Evolutionary conservation across 1,284 basidiomycete species (phyloP), one percentile per base, ranked within the genome.

Genomic region (Pseudozyma sp.): DNA sequence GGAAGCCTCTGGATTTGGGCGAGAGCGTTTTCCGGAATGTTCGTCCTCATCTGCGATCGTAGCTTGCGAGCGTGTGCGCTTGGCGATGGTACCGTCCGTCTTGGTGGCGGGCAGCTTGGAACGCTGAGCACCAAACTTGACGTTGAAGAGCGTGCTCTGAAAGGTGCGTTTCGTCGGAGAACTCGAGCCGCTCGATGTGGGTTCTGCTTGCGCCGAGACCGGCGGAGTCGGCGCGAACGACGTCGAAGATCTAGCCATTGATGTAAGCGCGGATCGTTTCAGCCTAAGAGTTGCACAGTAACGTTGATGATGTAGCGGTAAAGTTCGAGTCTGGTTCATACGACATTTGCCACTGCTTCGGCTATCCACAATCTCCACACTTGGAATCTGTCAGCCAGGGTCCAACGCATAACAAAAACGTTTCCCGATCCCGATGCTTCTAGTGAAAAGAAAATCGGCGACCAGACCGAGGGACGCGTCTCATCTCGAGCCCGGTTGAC

Each of bases 111-210:
- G 57, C 7, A 73, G 48, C 9, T 51, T 33, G 11, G 46, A 55
- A 5, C 65, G 52, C 16, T 68, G 61, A 14, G 65, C 56, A 9
- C 70, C 65, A 19, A 73, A 73, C 34, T 60, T 68, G 46, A 73
- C 61, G 33, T 73, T 68, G 65, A 73, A 73, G 11, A 73, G 52
- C 5, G 70, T 73, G 51, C 60, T 54, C 31, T 73, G 70, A 31
- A 73, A 68, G 6, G 50, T 65, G 16, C 65, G 70, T 30, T 68
- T 73, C 1, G 46, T 42, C 4, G 59, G 63, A 16, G 58, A 62
- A 7, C 24, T 13, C 8, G 59, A n/a, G 17, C 31, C n/a, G 29
- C 30, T 60, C 40, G 50, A n/a, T 0, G 16, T 56, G 14, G 30
- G 16, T 1, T 34, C 40, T 19, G 34, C 19, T 13, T 11, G 1